Conservation (phyloP, 2,329 filamentous ascomycete species). For the Magnaporthiopsis poae region DNA sequence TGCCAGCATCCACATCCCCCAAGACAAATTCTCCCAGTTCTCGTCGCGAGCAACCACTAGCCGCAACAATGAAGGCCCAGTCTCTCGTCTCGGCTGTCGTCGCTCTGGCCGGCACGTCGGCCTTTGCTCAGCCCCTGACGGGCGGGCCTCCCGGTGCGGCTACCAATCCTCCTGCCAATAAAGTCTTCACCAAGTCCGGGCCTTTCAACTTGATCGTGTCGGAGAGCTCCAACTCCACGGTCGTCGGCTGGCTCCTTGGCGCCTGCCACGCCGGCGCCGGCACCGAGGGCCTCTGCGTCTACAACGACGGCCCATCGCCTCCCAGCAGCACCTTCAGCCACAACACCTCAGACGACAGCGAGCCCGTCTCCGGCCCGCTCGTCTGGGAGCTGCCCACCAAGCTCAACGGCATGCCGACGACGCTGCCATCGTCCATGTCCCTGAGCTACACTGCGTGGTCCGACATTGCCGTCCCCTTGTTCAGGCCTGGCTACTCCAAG, state of each 20-base stretch:
- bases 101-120: constrained; percentile 7
- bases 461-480: constrained; percentile 23
- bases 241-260: constrained; percentile 23
- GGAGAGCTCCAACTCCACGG: constrained; percentile 17
- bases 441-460: constrained; percentile 17
- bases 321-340: constrained; percentile 26
- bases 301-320: constrained; percentile 25
- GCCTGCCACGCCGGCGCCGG: constrained; percentile 27
- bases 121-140: constrained; percentile 17
- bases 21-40: neutral
- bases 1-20: neutral
- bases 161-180: too few relatives aligned
- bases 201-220: constrained; percentile 25
- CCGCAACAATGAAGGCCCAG: constrained; percentile 3
- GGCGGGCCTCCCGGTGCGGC: neutral
- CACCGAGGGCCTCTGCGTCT: constrained; percentile 23
- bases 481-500: constrained; percentile 14
- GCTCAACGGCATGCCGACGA: constrained; percentile 10
- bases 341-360: constrained; percentile 20
- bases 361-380: constrained; percentile 18
- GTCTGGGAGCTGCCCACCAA: constrained; percentile 21
- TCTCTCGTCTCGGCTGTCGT: neutral
- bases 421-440: constrained; percentile 15
- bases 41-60: neutral
- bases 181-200: constrained; percentile 18